phyloP scores from a whole-genome alignment of 371 early-diverging fungal species.

The Blyttiomyces sp. region DNA sequence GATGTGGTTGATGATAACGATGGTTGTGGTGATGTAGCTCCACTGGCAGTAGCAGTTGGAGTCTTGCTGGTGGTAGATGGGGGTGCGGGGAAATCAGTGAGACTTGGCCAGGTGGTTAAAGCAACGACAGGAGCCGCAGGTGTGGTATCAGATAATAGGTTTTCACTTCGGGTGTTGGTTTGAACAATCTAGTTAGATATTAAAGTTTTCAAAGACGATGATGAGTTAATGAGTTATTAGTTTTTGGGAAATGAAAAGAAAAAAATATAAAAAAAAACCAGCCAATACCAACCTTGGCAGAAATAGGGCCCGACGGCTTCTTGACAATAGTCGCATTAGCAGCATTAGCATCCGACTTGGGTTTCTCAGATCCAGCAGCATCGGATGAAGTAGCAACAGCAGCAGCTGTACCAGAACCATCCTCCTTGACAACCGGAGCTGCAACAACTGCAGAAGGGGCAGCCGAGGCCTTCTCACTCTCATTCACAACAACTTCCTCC shows the following conservation, averaged over 20 bases:
- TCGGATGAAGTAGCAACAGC: not conserved
- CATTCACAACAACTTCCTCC: too few relatives aligned
- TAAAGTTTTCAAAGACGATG: too few relatives aligned
- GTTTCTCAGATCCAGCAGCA: not conserved
- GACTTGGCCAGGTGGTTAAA: not conserved
- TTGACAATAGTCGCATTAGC: not conserved
- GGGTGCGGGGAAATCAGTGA: not conserved
- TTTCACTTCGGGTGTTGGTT: constrained; percentile 33
- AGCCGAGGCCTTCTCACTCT: too few relatives aligned
- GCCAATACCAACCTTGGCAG: constrained; percentile 32
- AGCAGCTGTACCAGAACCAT: too few relatives aligned
- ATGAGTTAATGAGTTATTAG: too few relatives aligned
- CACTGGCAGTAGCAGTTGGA: not conserved
- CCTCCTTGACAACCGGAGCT: too few relatives aligned
- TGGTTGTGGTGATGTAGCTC: not conserved
- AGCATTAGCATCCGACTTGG: not conserved
- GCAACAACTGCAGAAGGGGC: too few relatives aligned
- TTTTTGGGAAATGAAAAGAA: constrained; percentile 1
- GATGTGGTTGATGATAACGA: not conserved
- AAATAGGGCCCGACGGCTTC: constrained; percentile 22
- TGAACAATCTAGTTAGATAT: constrained; percentile 29
- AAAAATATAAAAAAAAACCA: not conserved
- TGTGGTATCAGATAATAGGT: constrained; percentile 1
- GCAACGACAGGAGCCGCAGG: not conserved
- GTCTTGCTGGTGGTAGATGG: not conserved